phyloP scores from a whole-genome alignment of 768 basidiomycete genomes.

The Podaxis mareebaensis region DNA sequence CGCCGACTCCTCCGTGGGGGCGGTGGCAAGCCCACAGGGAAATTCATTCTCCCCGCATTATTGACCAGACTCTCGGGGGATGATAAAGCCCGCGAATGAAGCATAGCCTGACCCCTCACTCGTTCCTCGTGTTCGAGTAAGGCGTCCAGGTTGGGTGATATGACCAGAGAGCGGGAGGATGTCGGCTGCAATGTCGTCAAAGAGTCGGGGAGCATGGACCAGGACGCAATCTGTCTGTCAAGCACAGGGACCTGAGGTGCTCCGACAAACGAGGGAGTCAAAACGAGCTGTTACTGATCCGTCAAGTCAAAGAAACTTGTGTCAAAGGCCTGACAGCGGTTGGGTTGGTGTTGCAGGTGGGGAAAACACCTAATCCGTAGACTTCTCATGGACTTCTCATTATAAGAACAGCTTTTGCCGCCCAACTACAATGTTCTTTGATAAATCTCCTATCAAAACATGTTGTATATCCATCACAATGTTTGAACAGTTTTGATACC shows the following conservation, averaged over 20 bases:
- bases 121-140: conserved; percentile 58
- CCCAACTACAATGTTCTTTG: not conserved
- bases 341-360: not conserved
- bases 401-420: not conserved
- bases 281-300: not conserved
- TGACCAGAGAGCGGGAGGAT: conserved; percentile 37
- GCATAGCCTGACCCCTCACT: conserved; percentile 29
- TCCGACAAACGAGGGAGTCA: not conserved
- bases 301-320: not conserved
- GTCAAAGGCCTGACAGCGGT: not conserved
- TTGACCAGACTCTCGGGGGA: not conserved
- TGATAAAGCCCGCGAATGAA: conserved; percentile 10
- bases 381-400: not conserved
- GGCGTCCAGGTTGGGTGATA: conserved; percentile 62
- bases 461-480: conserved; percentile 1
- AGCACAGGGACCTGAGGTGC: not conserved
- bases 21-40: conserved; percentile 61
- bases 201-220: not conserved
- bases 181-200: not conserved
- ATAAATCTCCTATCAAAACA: not conserved
- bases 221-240: not conserved
- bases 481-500: not conserved
- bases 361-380: not conserved
- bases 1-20: conserved; percentile 30
- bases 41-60: conserved; percentile 3